These are phyloP conservation scores for Chrysoporthe cubensis DNA, from an alignment of 2,329 filamentous ascomycete species.

Conservation along the genomic window DNA sequence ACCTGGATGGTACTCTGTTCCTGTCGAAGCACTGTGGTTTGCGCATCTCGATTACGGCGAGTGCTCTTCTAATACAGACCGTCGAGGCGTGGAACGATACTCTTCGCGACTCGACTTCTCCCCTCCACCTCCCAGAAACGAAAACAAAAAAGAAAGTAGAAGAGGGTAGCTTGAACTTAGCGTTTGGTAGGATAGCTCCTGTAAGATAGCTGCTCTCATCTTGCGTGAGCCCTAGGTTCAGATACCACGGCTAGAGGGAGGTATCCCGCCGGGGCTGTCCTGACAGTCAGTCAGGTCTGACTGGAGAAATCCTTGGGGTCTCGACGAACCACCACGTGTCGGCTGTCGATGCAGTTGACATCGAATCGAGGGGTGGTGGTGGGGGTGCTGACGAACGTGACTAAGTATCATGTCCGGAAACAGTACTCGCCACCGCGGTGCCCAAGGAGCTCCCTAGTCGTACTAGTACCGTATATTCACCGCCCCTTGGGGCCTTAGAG, in stretches of 20 bases:
- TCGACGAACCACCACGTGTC: slow-evolving; percentile 1
- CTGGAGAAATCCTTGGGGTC: background rate
- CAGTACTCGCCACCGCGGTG: slow-evolving; percentile 9
- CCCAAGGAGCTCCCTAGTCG: slow-evolving; percentile 20
- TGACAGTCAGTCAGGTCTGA: background rate
- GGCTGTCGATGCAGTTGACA: background rate
- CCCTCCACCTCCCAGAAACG: background rate
- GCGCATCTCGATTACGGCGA: background rate
- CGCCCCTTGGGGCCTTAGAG: slow-evolving; percentile 8
- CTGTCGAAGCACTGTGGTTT: background rate
- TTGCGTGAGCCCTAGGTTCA: background rate
- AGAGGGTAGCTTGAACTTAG: background rate
- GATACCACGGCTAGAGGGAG: background rate
- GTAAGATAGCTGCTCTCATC: background rate
- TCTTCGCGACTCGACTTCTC: background rate
- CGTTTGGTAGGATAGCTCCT: background rate
- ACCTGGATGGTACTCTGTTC: background rate
- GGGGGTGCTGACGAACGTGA: background rate
- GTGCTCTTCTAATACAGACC: background rate
- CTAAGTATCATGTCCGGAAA: background rate
- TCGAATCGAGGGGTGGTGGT: background rate
- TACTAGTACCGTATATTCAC: slow-evolving; percentile 5
- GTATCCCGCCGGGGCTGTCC: background rate
- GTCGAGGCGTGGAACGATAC: background rate
- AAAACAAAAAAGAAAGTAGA: background rate